Base-by-base conservation (phyloP, 345 rosid genomes). In the Melastoma malabathricum region DNA sequence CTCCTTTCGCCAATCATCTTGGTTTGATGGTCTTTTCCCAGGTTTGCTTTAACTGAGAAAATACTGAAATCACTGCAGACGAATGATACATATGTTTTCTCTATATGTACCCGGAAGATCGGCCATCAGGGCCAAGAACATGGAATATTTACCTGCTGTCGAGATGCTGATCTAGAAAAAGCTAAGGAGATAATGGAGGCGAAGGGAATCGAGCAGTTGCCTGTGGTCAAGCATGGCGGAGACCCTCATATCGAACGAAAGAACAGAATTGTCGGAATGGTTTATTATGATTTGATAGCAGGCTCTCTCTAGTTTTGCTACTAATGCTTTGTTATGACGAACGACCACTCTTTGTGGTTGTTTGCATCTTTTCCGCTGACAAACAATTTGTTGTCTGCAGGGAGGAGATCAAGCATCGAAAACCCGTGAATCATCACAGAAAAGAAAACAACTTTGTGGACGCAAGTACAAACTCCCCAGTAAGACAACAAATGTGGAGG, bases 151-250 rank as follows among this genome's bases (percentile, higher is more conserved):
- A 92, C 85, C 14, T 92, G 96, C 68, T 86, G 82, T 65, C 83
- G 89, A 1, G 81, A 86, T 60, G 64, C 85, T 15, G 76, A 77
- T 46, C 69, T 92, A 62, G 78, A 80, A 54, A 77, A 72, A 50
- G 96, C 96, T 13, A 92, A 77, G 72, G 93, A 86, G 64, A 64
- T 86, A 51, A 92, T 92, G 96, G 95, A 92, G 66, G 98, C 96
- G 49, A 82, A 79, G 67, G 98, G 87, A 18, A 74, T 92, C 64
- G 86, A 84, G 64, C 96, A 92, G 70, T 79, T 92, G 67, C 94
- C 96, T 0, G 89, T 92, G 46, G 87, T 92, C 25, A 77, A 72
- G 75, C 84, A 58, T 52, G 69, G 72, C 18, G 72, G 83, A 60
- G 83, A 72, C 13, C 63, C 66, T 55, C 68, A 64, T 47, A 92